Evolutionary conservation across 192 early-diverging fungal genomes (phyloP).

Genomic region (Thamnidium elegans): DNA sequence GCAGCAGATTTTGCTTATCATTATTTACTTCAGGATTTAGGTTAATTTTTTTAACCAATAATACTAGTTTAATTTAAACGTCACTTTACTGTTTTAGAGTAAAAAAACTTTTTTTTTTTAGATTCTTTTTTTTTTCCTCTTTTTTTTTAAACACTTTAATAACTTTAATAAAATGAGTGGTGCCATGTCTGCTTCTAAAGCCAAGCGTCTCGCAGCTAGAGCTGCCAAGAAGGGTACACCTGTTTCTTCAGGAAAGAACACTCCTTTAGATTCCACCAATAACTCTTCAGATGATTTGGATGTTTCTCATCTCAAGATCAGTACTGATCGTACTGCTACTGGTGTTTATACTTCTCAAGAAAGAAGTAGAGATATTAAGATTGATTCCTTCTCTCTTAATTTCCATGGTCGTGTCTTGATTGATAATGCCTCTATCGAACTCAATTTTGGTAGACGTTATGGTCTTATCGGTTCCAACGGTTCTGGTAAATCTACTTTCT

Average conservation of each 20-base stretch:
- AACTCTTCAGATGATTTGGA: conserved; percentile 44
- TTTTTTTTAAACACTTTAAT: not conserved
- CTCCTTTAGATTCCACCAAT: conserved; percentile 30
- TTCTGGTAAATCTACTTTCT: conserved; percentile 88
- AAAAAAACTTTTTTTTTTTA: not conserved
- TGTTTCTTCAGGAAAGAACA: conserved; percentile 36
- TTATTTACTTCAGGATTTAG: too few relatives aligned
- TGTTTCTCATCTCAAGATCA: conserved; percentile 59
- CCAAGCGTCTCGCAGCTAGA: conserved; percentile 78
- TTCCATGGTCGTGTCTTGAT: conserved; percentile 95
- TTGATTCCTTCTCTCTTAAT: conserved; percentile 90
- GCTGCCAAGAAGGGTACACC: conserved; percentile 48
- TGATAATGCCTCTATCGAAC: conserved; percentile 89
- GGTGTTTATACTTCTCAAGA: conserved; percentile 91
- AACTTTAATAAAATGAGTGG: conserved; percentile 21
- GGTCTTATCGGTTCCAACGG: conserved; percentile 96
- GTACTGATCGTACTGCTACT: conserved; percentile 80
- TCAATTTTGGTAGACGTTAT: conserved; percentile 95
- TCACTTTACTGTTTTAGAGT: too few relatives aligned
- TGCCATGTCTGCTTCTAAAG: conserved; percentile 66
- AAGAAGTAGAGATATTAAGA: conserved; percentile 93
- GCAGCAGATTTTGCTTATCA: too few relatives aligned
- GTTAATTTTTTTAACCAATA: too few relatives aligned
- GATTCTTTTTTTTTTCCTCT: not conserved
- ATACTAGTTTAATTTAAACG: too few relatives aligned